These are phyloP conservation scores for Pythium pectinolyticum DNA, from an alignment of 352 stramenopile genomes.

Conservation along the genomic window DNA sequence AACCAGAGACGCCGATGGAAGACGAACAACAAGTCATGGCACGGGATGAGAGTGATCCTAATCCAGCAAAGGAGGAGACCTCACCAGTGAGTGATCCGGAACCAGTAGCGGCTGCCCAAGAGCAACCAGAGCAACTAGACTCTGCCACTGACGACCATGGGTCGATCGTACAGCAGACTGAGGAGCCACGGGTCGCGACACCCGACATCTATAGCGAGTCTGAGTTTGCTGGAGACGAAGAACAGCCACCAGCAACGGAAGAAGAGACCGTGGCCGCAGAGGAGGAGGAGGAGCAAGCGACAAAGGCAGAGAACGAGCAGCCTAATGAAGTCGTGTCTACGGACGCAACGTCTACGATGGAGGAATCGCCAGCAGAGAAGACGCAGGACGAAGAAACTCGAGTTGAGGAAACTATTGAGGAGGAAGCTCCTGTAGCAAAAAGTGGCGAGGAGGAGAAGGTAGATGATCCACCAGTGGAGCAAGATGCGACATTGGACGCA, in stretches of 20 bases:
- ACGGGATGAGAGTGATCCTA: background rate
- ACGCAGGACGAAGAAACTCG: too few species aligned
- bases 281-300: too few species aligned
- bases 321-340: too few species aligned
- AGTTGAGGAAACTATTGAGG: too few species aligned
- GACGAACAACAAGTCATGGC: background rate
- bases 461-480: background rate
- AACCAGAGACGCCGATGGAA: background rate
- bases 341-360: background rate
- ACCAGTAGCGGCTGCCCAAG: background rate
- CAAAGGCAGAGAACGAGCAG: too few species aligned
- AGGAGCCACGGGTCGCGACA: background rate
- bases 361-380: too few species aligned
- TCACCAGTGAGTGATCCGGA: background rate
- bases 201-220: constrained; percentile 11
- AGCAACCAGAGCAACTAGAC: background rate
- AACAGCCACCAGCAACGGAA: too few species aligned
- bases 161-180: background rate
- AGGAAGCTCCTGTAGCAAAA: too few species aligned
- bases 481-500: too few species aligned
- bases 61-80: background rate
- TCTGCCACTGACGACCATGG: background rate
- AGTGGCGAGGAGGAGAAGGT: background rate
- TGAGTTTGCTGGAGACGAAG: constrained; percentile 2
- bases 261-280: too few species aligned